These are phyloP conservation scores for Suillus decipiens DNA, from an alignment of 768 basidiomycete genomes.

Conservation along the genomic window DNA sequence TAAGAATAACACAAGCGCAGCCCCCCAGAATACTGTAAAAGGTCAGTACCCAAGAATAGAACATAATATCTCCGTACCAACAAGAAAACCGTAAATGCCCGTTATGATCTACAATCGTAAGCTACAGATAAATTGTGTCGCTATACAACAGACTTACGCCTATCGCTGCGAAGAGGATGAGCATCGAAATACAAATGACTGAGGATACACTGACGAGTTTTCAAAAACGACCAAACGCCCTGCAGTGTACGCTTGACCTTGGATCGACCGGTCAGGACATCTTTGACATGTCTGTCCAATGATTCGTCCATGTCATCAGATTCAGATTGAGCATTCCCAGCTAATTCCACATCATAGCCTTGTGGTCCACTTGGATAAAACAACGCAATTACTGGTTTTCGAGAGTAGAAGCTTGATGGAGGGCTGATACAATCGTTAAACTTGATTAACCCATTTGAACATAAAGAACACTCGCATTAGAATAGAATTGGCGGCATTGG, in stretches of 20 bases:
- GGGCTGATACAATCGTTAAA: constrained; percentile 45
- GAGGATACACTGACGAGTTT: constrained; percentile 63
- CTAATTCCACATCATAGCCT: constrained; percentile 26
- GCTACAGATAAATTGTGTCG: background rate
- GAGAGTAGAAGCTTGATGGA: constrained; percentile 66
- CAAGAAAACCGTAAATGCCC: constrained; percentile 76
- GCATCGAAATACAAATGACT: background rate
- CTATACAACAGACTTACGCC: constrained; percentile 52
- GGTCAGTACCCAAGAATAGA: background rate
- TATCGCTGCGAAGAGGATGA: constrained; percentile 46
- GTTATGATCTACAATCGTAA: constrained; percentile 30
- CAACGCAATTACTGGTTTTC: constrained; percentile 67
- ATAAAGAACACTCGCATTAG: constrained; percentile 49
- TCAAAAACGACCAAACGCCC: constrained; percentile 82
- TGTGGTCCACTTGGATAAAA: constrained; percentile 33
- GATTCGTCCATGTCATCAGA: constrained; percentile 45
- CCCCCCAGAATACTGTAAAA: constrained; percentile 77
- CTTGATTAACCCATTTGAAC: background rate
- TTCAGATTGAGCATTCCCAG: constrained; percentile 32
- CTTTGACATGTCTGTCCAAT: constrained; percentile 78
- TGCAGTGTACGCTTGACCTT: constrained; percentile 57
- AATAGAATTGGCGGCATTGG: constrained; percentile 80
- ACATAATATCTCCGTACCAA: constrained; percentile 45
- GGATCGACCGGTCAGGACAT: constrained; percentile 64
- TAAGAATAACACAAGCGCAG: constrained; percentile 77